These are phyloP conservation scores for Tricholoma terreum DNA, from an alignment of 768 basidiomycete genomes.

Conservation along the genomic window DNA sequence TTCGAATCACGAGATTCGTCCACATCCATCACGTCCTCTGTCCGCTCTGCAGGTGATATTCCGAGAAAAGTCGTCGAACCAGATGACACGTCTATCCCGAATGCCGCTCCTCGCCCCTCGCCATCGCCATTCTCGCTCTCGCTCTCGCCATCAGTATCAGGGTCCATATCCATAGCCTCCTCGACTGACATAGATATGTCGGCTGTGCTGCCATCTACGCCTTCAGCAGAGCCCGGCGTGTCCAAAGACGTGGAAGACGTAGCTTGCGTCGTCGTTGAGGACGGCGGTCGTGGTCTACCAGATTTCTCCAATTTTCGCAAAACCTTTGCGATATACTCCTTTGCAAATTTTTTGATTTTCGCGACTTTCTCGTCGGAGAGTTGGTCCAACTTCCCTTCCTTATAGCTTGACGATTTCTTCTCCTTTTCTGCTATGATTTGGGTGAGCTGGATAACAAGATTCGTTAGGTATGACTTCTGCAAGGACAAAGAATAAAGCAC, in stretches of 20 bases:
- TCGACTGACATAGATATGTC: constrained; percentile 30
- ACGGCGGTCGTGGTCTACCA: constrained; percentile 22
- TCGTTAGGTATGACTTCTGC: background rate
- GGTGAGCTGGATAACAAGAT: constrained; percentile 58
- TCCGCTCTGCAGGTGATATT: background rate
- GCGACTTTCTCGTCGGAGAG: constrained; percentile 82
- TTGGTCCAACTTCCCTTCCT: constrained; percentile 65
- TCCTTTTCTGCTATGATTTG: constrained; percentile 90
- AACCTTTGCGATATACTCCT: constrained; percentile 86
- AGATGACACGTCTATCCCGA: background rate
- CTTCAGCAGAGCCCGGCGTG: constrained; percentile 41
- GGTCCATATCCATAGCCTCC: constrained; percentile 32
- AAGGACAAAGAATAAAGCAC: constrained; percentile 38
- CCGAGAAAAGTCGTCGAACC: background rate
- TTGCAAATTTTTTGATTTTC: constrained; percentile 92
- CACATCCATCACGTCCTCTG: constrained; percentile 2
- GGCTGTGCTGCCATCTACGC: constrained; percentile 27
- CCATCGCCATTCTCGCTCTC: constrained; percentile 7
- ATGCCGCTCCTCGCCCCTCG: background rate
- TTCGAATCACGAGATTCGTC: background rate
- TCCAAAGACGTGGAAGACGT: constrained; percentile 40
- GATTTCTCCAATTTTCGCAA: constrained; percentile 64
- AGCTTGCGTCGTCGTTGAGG: constrained; percentile 24
- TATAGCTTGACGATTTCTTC: constrained; percentile 83
- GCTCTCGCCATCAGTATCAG: constrained; percentile 18